Base-by-base conservation (phyloP, 345 rosid genomes). In the Arabidopsis thaliana region DNA sequence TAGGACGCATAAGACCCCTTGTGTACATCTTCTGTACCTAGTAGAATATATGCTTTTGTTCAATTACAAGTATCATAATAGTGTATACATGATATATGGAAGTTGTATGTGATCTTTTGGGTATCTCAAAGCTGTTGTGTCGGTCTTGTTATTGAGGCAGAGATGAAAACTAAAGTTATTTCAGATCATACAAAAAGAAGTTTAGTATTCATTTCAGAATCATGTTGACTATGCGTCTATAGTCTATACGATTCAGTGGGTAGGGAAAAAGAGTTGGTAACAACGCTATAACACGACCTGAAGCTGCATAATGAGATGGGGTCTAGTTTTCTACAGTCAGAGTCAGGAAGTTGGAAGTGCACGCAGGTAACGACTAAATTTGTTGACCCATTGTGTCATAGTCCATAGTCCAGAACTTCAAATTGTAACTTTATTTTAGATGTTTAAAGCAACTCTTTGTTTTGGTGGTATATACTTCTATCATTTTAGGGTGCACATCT, bases 21-120 rank as follows among this genome's bases (percentile, higher is more conserved):
- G 52, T 73, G 48, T 64, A 64, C 41, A 52, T 62, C 77, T 73
- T 68, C 48, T 75, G 69, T 67, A 75, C 28, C 62, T 59, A 30
- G 10, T 59, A 37, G 34, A 55, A 48, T 62, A 30, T 45, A 58
- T 46, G 40, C 0, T 36, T 25, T 14, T 42, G 36, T 53, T 14
- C 40, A 60, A 3, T 6, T 46, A 74, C 38, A 22, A 22, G 7
- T 1, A 77, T 70, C 53, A 46, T 46, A 62, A 46, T 65, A 70
- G 10, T 63, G 65, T 76, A 69, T 64, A 2, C 33, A 34, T 12
- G 44, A 53, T 61, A 42, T 69, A 59, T 42, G 30, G 16, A 64
- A 75, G n/a, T 6, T 66, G 49, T 65, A 46, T 34, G 5, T 73
- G 64, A 53, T 52, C 55, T 32, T 51, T 14, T 55, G 69, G 44